These are phyloP conservation scores for Coemansia sp. DNA, from an alignment of 192 early-diverging fungal genomes.

Conservation along the genomic window DNA sequence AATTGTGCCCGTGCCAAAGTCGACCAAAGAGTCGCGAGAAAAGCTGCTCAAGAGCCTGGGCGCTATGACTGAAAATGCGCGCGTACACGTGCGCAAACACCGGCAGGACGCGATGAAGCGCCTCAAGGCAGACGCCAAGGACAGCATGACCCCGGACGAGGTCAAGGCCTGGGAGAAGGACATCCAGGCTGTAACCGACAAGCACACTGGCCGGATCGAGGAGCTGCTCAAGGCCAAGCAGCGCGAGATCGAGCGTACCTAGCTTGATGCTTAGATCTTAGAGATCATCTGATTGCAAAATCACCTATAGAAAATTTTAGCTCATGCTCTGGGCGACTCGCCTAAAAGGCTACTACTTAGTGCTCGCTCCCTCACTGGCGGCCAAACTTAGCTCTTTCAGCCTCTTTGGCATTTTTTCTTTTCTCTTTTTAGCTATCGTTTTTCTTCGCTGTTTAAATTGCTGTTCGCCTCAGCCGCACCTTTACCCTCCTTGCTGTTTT, in stretches of 20 bases:
- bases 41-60: constrained; percentile 63
- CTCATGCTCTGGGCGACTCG: background rate
- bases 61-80: constrained; percentile 65
- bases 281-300: constrained; percentile 2
- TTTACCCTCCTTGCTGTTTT: background rate
- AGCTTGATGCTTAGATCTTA: background rate
- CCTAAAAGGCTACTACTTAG: background rate
- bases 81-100: constrained; percentile 62
- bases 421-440: constrained; percentile 9
- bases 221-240: constrained; percentile 64
- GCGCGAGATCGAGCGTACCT: constrained; percentile 61
- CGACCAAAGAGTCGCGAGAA: constrained; percentile 75
- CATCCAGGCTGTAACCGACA: constrained; percentile 65
- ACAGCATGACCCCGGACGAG: constrained; percentile 57
- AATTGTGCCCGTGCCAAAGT: constrained; percentile 80
- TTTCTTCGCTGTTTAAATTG: background rate
- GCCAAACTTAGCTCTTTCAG: background rate
- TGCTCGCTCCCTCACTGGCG: background rate
- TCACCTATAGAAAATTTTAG: constrained; percentile 19
- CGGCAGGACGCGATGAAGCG: constrained; percentile 75
- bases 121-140: constrained; percentile 63
- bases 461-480: background rate
- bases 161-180: constrained; percentile 59
- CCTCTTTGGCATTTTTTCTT: constrained; percentile 2
- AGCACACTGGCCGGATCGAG: constrained; percentile 62